These are phyloP conservation scores for Microdochium nivale DNA, from an alignment of 2,329 filamentous ascomycete species.

Conservation along the genomic window DNA sequence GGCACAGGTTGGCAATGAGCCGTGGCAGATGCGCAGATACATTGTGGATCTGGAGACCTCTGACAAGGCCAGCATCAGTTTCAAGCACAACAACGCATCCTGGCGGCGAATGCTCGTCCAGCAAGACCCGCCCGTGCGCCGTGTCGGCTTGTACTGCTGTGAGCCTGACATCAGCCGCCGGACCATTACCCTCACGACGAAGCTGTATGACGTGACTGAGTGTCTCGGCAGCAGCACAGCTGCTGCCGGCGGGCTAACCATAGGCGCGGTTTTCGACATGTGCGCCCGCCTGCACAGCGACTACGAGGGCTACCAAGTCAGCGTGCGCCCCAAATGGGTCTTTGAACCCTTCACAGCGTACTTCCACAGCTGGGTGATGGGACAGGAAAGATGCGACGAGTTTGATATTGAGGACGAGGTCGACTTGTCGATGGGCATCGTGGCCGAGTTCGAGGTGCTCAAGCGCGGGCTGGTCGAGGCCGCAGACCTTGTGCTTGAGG, in stretches of 20 bases:
- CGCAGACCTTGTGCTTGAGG: not conserved
- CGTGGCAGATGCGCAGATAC: too few relatives aligned
- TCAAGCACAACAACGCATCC: not conserved
- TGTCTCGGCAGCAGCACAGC: not conserved
- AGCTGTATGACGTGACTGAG: not conserved
- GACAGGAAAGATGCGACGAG: not conserved
- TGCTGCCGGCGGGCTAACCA: not conserved
- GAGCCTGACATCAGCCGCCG: not conserved
- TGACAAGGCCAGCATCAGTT: not conserved
- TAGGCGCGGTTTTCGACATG: not conserved
- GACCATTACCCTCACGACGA: not conserved
- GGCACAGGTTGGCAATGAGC: too few relatives aligned
- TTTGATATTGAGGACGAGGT: not conserved
- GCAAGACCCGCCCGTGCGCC: slow-evolving; percentile 2
- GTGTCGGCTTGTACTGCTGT: slow-evolving; percentile 1
- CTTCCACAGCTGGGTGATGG: not conserved
- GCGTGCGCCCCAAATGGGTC: not conserved
- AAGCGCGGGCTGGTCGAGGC: not conserved
- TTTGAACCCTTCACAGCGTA: not conserved
- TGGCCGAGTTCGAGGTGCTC: not conserved
- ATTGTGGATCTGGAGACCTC: too few relatives aligned
- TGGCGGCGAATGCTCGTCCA: slow-evolving; percentile 5
- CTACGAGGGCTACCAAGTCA: not conserved
- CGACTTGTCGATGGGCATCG: not conserved
- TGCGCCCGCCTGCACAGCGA: not conserved